Percentiles rank a stretch among this genome's conserved stretches.
phyloP scores from a whole-genome alignment of 2,329 filamentous ascomycete species.

The Fusarium cyanostomum region DNA sequence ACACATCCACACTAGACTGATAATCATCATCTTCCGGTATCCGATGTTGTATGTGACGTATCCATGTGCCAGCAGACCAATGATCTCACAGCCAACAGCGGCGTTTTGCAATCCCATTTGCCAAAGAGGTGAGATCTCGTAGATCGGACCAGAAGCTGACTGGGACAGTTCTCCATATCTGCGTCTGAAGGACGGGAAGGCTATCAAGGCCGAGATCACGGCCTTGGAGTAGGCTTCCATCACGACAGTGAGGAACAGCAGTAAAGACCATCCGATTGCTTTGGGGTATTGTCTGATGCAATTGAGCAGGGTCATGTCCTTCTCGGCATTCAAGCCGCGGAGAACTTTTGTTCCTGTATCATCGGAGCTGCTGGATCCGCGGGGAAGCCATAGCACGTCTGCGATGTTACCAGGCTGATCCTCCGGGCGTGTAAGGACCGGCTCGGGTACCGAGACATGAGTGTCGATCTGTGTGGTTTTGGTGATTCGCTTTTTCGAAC shows the following conservation, averaged over 20 bases:
- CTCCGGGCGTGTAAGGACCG: conserved; percentile 22
- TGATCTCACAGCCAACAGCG: conserved; percentile 19
- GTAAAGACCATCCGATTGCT: conserved; percentile 30
- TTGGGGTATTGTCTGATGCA: conserved; percentile 34
- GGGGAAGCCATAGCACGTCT: conserved; percentile 34
- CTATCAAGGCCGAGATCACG: conserved; percentile 25
- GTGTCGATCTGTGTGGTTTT: conserved; percentile 33
- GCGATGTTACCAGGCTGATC: conserved; percentile 24
- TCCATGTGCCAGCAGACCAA: conserved; percentile 54
- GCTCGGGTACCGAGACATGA: conserved; percentile 11
- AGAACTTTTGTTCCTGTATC: conserved; percentile 32
- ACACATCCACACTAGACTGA: conserved; percentile 46
- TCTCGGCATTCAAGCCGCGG: conserved; percentile 31
- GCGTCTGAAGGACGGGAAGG: conserved; percentile 18
- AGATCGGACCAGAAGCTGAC: conserved; percentile 8
- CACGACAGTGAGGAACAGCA: conserved; percentile 36
- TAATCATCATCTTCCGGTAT: conserved; percentile 52
- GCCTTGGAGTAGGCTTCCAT: conserved; percentile 37
- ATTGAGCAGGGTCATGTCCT: conserved; percentile 29
- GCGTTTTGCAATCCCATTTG: conserved; percentile 14
- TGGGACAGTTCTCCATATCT: conserved; percentile 43
- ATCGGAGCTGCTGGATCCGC: conserved; percentile 32
- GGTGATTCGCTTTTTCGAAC: conserved; percentile 26
- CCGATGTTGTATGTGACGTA: conserved; percentile 50
- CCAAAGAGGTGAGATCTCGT: conserved; percentile 24